Evolutionary conservation across 352 stramenopile species (phyloP).

Genomic region (Phytopythium kandeliae): DNA sequence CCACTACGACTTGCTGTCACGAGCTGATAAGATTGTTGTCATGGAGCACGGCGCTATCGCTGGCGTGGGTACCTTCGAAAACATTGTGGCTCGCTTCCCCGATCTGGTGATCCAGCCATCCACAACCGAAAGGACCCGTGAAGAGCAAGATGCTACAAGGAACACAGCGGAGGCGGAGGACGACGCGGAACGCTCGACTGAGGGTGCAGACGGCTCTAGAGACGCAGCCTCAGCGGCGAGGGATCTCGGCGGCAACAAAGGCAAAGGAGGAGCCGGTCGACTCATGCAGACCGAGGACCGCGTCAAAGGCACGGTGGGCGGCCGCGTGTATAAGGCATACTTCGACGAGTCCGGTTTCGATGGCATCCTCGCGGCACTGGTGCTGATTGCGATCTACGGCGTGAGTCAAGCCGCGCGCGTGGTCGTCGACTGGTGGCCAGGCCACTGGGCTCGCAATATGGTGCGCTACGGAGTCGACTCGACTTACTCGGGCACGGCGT

Average conservation of each 20-base stretch:
- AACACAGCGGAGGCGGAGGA: not conserved
- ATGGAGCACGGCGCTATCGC: not conserved
- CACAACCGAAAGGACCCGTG: not conserved
- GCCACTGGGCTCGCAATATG: conserved; percentile 28
- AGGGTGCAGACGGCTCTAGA: no score
- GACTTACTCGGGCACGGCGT: conserved; percentile 29
- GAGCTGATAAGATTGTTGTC: conserved; percentile 22
- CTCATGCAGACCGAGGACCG: conserved; percentile 24
- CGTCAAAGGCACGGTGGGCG: conserved; percentile 18
- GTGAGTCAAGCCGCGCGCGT: conserved; percentile 16
- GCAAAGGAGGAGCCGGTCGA: not conserved
- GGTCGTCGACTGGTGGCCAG: conserved; percentile 30
- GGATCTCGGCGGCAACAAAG: no score
- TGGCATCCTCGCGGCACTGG: conserved; percentile 12
- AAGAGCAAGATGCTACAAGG: not conserved
- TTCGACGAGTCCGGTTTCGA: conserved; percentile 23
- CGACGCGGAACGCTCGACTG: not conserved
- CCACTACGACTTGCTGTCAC: conserved; percentile 19
- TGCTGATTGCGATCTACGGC: conserved; percentile 7
- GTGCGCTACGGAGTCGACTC: conserved; percentile 11
- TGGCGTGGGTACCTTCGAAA: no score
- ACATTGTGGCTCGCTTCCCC: no score
- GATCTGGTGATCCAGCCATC: no score
- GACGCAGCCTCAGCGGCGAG: no score
- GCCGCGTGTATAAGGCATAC: conserved; percentile 19